Percentiles rank a stretch among this genome's conserved stretches.
phyloP scores from a whole-genome alignment of 2,329 filamentous ascomycete species.

The Gliomastix tumulicola region DNA sequence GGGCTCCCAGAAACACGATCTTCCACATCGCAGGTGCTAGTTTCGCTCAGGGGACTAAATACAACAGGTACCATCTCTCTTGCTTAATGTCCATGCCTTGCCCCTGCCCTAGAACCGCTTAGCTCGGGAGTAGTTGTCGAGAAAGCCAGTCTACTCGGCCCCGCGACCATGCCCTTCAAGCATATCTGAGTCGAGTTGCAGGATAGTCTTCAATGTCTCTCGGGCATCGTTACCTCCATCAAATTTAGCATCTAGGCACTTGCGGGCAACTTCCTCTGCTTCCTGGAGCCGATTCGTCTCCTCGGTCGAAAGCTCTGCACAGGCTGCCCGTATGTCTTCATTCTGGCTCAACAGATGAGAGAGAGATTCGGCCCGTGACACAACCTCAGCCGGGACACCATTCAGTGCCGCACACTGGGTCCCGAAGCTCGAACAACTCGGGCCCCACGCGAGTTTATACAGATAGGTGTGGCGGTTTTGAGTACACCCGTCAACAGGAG shows the following conservation, averaged over 20 bases:
- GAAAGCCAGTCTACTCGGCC: too few relatives aligned
- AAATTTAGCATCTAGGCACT: constrained; percentile 38
- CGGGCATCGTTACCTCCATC: constrained; percentile 10
- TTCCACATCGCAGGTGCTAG: too few relatives aligned
- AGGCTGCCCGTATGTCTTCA: constrained; percentile 69
- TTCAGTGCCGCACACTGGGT: constrained; percentile 81
- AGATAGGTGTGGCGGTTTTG: constrained; percentile 67
- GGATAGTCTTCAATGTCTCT: too few relatives aligned
- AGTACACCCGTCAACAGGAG: constrained; percentile 38
- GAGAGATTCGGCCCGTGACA: constrained; percentile 70
- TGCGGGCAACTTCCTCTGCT: constrained; percentile 55
- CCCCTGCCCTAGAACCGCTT: too few relatives aligned
- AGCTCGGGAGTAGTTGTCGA: too few relatives aligned
- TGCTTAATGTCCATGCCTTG: too few relatives aligned
- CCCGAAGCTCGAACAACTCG: constrained; percentile 77
- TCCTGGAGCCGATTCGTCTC: constrained; percentile 62
- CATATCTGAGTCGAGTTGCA: too few relatives aligned
- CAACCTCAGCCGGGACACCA: constrained; percentile 65
- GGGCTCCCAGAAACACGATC: too few relatives aligned
- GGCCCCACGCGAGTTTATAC: constrained; percentile 61
- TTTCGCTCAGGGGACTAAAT: too few relatives aligned
- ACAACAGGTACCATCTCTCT: too few relatives aligned
- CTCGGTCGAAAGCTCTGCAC: constrained; percentile 55
- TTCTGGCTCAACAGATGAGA: constrained; percentile 61
- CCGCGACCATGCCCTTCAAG: too few relatives aligned